Base-by-base conservation (phyloP, 257 asterid species). In the Craterostigma plantagineum region DNA sequence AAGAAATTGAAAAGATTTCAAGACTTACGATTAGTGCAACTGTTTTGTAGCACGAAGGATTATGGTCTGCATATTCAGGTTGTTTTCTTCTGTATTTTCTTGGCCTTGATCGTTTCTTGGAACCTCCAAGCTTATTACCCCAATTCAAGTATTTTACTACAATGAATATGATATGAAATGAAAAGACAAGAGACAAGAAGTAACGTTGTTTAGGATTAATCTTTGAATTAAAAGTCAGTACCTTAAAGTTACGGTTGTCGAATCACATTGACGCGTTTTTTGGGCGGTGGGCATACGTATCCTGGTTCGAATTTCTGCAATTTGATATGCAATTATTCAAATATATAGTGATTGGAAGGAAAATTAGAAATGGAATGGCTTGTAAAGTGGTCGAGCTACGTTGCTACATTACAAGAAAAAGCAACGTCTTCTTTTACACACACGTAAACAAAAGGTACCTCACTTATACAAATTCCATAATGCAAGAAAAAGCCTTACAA, bases 301-400 rank as follows among this genome's bases (percentile, higher is more conserved):
- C 82, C 97, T 7, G 95, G 79, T 63, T 81, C 92, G 67, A 78
- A 87, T 49, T 71, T 79, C 97, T 87, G 91, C 68, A 58, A 43
- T 46, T n/a, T 14, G 17, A 45, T 35, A 16, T 2, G 9, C 11
- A 15, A 8, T 8, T 14, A 16, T 10, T 15, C 12, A 0, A 4
- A 9, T 34, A 48, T 0, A 9, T 36, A 45, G n/a, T 23, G n/a
- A 40, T 43, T 35, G 16, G 46, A 13, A 34, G 39, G 37, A 34
- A 6, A n/a, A n/a, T 0, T 2, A n/a, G 11, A 15, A 7, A 14
- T 9, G n/a, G n/a, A n/a, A n/a, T 5, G 41, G 40, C 33, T 27
- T 14, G 3, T 9, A 14, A 42, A 11, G 9, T 39, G 30, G 30
- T 23, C 4, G 30, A 23, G 6, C 2, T 23, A 6, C 2, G 30